Percentiles rank a stretch among this genome's conserved stretches.
These are phyloP conservation scores for Pascua guehoae DNA, from an alignment of 1,284 basidiomycete genomes.

Conservation along the genomic window DNA sequence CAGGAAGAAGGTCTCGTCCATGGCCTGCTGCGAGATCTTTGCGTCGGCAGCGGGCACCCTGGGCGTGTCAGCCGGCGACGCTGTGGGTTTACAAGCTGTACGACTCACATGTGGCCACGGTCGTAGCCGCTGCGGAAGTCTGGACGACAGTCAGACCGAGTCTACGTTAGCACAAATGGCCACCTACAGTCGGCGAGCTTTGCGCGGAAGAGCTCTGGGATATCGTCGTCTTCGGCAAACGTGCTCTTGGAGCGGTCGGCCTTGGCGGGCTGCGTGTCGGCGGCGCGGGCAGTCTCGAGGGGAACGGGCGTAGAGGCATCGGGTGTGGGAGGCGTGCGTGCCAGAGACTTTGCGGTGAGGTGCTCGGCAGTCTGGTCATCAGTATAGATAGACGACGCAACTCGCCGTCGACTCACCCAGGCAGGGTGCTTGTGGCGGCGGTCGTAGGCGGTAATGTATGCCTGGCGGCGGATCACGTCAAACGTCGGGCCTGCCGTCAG, in stretches of 20 bases:
- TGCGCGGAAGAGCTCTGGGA: slow-evolving; percentile 79
- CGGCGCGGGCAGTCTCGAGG: slow-evolving; percentile 34
- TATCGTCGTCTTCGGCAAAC: slow-evolving; percentile 77
- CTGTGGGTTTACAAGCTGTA: background rate
- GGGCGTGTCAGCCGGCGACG: slow-evolving; percentile 3
- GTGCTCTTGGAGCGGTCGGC: slow-evolving; percentile 73
- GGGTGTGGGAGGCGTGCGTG: slow-evolving; percentile 51
- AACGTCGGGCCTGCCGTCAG: slow-evolving; percentile 66
- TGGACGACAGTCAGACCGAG: slow-evolving; percentile 14
- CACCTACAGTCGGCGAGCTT: slow-evolving; percentile 68
- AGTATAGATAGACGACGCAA: slow-evolving; percentile 6
- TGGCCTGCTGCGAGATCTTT: slow-evolving; percentile 74
- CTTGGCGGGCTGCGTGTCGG: slow-evolving; percentile 42
- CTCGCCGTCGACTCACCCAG: slow-evolving; percentile 61
- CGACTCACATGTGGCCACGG: slow-evolving; percentile 78
- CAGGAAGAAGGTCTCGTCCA: slow-evolving; percentile 94
- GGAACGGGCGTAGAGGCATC: slow-evolving; percentile 29
- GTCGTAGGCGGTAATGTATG: slow-evolving; percentile 88
- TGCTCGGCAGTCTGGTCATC: slow-evolving; percentile 80
- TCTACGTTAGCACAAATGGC: too few relatives aligned
- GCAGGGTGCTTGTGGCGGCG: slow-evolving; percentile 82
- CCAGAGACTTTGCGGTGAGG: slow-evolving; percentile 71
- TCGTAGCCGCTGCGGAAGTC: slow-evolving; percentile 93
- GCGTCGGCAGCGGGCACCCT: slow-evolving; percentile 98
- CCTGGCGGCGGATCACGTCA: slow-evolving; percentile 72